A percentile compares a stretch with the other conserved stretches of the same genome.
phyloP scores from a whole-genome alignment of 2,329 filamentous ascomycete species.

The Ophiostoma perfectum region DNA sequence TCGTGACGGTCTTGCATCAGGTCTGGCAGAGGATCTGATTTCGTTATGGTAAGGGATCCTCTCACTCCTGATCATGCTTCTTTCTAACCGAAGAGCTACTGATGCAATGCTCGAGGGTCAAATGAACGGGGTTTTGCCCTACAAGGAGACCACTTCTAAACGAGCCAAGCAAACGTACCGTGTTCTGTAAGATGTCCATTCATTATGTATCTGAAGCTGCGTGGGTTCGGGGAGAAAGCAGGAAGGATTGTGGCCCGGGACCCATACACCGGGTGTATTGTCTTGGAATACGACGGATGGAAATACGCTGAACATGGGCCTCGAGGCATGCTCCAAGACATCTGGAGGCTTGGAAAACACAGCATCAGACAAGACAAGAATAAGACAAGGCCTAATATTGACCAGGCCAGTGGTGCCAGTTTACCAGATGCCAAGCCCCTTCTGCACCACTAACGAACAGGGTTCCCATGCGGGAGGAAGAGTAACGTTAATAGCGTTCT shows the following conservation, averaged over 20 bases:
- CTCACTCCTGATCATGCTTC: too few species aligned
- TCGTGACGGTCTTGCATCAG: too few species aligned
- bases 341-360: not conserved
- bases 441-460: not conserved
- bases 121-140: not conserved
- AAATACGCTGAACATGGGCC: not conserved
- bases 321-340: slow-evolving; percentile 2
- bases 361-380: not conserved
- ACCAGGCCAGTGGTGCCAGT: not conserved
- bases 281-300: slow-evolving; percentile 3
- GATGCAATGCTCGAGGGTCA: too few species aligned
- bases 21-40: too few species aligned
- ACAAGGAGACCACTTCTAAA: not conserved
- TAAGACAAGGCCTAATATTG: not conserved
- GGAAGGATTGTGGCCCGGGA: not conserved
- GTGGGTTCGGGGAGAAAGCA: slow-evolving; percentile 24
- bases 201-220: not conserved
- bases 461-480: slow-evolving; percentile 16
- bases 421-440: slow-evolving; percentile 7
- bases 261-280: slow-evolving; percentile 7
- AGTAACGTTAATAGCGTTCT: slow-evolving; percentile 17
- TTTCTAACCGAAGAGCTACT: too few species aligned
- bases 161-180: not conserved
- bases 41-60: too few species aligned
- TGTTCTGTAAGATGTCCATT: slow-evolving; percentile 15